Conservation (phyloP, 192 early-diverging fungal genomes). For the Lobosporangium transversale region DNA sequence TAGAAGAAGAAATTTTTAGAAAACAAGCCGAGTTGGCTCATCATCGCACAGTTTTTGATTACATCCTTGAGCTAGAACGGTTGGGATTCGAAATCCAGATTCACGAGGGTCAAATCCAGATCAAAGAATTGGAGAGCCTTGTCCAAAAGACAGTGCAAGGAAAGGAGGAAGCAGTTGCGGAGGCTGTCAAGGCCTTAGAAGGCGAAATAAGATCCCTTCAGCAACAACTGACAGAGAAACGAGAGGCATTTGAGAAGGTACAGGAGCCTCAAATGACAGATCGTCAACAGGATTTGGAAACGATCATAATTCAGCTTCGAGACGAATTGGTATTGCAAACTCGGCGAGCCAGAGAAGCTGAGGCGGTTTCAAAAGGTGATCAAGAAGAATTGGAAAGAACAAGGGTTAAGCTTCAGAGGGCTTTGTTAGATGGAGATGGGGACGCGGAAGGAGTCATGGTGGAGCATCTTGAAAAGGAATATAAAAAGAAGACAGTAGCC, state of each 20-base stretch:
- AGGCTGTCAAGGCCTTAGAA: constrained; percentile 1
- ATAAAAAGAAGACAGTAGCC: constrained; percentile 2
- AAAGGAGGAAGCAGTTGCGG: not conserved
- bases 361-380: not conserved
- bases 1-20: constrained; percentile 32
- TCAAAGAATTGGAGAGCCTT: not conserved
- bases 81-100: constrained; percentile 15
- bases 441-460: constrained; percentile 4
- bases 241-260: not conserved
- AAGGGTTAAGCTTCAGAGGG: not conserved
- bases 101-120: constrained; percentile 4
- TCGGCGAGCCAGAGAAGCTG: not conserved
- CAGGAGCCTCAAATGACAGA: not conserved
- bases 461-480: constrained; percentile 23
- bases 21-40: constrained; percentile 19
- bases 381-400: not conserved
- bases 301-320: constrained; percentile 4
- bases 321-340: not conserved
- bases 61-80: constrained; percentile 8
- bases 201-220: not conserved
- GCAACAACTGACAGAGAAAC: not conserved
- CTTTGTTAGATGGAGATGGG: not conserved
- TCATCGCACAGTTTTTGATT: constrained; percentile 19
- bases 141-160: not conserved
- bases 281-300: constrained; percentile 3